Evolutionary conservation across 2,329 filamentous ascomycete genomes (phyloP), one percentile per base, ranked within the genome.

Genomic region (Clonostachys chloroleuca): DNA sequence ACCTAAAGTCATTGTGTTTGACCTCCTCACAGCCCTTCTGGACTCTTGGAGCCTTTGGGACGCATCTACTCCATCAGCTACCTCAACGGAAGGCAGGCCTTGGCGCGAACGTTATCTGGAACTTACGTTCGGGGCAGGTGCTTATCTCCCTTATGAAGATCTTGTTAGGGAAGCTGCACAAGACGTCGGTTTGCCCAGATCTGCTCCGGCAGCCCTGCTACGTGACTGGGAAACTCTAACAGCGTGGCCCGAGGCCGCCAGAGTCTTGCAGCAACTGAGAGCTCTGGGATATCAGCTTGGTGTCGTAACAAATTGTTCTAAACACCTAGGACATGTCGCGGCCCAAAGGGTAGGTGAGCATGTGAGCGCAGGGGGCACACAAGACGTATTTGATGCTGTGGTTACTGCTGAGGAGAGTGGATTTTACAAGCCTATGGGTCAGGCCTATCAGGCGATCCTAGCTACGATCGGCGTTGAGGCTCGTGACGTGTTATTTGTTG

Each of bases 31-130:
- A 2, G 67, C 56, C 13, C 62, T 70, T 1, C 51, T 67, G 7
- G 60, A 71, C 54, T 68, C 65, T 4, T 69, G 67, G 67, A 59
- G 53, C 13, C 51, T 69, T 9, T 71, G 67, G 67, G 54, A 65
- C 34, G 51, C 56, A 16, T 63, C 58, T 7, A 61, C 61, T 1
- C 57, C 61, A 0, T 56, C 60, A 0, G 47, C 46, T 8, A 51
- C 50, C n/a, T 30, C 53, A 7, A 49, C 49, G 5, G 59, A 65
- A 36, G 62, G 62, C 16, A 47, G 51, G 17, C 54, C 47, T 16
- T 71, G 66, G 68, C 66, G 67, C 12, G 53, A 53, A 3, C 61
- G 60, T 5, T 70, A 70, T 39, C 61, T 70, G 2, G 56, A 67
- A 36, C 48, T 69, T 33, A 70, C 67, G 3, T 70, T 64, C 46